phyloP scores from a whole-genome alignment of 169 alveolate species.

The Theileria orientalis region DNA sequence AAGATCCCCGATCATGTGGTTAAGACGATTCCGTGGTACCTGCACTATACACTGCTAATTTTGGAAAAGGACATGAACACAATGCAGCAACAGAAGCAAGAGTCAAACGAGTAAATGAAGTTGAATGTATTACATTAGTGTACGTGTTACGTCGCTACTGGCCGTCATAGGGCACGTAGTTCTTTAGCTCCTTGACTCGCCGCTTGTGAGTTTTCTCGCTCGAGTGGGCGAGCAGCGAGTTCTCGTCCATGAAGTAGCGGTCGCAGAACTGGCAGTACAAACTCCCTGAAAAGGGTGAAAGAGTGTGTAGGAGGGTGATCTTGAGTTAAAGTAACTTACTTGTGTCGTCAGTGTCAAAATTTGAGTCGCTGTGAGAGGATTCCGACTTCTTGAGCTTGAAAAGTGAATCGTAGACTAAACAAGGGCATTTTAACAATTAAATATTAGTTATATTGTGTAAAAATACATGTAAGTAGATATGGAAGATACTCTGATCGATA shows the following conservation, averaged over 20 bases:
- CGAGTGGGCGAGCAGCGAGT: constrained; percentile 63
- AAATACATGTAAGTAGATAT: background rate
- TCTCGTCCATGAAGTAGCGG: constrained; percentile 68
- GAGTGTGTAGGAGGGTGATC: background rate
- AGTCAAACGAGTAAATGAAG: background rate
- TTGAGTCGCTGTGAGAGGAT: background rate
- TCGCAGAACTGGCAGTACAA: constrained; percentile 75
- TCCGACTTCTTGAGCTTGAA: constrained; percentile 22
- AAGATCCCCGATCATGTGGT: constrained; percentile 9
- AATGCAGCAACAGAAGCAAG: background rate
- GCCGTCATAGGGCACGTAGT: constrained; percentile 42
- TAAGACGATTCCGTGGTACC: constrained; percentile 51
- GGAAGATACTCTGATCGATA: constrained; percentile 51
- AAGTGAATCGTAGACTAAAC: constrained; percentile 54
- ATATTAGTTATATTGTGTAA: background rate
- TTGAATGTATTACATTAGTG: background rate
- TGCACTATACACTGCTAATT: constrained; percentile 14
- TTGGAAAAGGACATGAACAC: constrained; percentile 32
- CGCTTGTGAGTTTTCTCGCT: constrained; percentile 70
- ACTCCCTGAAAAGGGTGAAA: constrained; percentile 31
- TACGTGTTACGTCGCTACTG: background rate
- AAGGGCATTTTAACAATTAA: background rate
- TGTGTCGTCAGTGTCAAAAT: background rate
- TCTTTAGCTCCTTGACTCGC: constrained; percentile 61
- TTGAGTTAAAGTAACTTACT: constrained; percentile 21